A percentile compares a stretch with the other conserved stretches of the same genome.
Conservation (phyloP, 2,329 filamentous ascomycete species). For the Phoma sp. region DNA sequence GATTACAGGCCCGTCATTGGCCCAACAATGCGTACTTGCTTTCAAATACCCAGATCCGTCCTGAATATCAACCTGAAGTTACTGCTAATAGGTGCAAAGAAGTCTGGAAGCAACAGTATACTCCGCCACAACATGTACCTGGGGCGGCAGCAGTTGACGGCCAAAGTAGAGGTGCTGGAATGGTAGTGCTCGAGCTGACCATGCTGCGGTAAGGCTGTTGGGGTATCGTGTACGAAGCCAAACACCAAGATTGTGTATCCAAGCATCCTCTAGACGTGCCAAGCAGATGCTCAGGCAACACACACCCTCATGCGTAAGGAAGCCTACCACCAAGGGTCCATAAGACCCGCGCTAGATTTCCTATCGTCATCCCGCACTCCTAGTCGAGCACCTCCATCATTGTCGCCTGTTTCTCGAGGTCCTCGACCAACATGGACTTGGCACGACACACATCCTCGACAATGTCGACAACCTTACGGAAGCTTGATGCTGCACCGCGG, state of each 20-base stretch:
- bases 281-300: slow-evolving; percentile 1
- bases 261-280: slow-evolving; percentile 11
- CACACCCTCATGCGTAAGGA: not conserved
- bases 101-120: slow-evolving; percentile 4
- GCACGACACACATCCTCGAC: slow-evolving; percentile 72
- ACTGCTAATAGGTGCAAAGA: slow-evolving; percentile 12
- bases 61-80: slow-evolving; percentile 1
- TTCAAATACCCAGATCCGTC: not conserved
- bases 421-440: slow-evolving; percentile 72
- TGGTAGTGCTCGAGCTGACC: not conserved
- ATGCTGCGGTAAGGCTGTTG: not conserved
- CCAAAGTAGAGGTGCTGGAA: not conserved
- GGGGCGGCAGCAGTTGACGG: not conserved
- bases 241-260: slow-evolving; percentile 9
- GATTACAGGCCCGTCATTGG: not conserved
- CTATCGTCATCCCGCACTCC: slow-evolving; percentile 2
- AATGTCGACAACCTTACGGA: slow-evolving; percentile 81
- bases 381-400: slow-evolving; percentile 53
- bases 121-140: not conserved
- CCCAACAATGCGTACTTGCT: not conserved
- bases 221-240: slow-evolving; percentile 5
- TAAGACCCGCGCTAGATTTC: not conserved
- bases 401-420: slow-evolving; percentile 53
- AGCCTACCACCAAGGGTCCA: slow-evolving; percentile 1
- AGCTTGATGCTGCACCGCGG: slow-evolving; percentile 88